Evolutionary conservation across 2,329 filamentous ascomycete genomes (phyloP), one percentile per base, ranked within the genome.

Genomic region (Talaromyces sp.): DNA sequence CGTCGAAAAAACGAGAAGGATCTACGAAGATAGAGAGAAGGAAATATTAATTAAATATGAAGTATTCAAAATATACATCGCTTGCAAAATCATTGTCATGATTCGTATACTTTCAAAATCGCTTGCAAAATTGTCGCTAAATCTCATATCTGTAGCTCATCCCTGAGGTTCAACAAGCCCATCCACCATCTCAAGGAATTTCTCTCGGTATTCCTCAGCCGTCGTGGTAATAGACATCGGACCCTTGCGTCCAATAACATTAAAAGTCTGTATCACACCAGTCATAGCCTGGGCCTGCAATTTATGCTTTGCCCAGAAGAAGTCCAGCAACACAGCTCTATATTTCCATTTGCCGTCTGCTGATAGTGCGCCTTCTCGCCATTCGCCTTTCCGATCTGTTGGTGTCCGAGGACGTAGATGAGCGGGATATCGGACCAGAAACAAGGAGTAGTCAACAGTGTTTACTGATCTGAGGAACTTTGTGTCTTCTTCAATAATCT

Each of bases 221-320:
- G 86, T 85, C 0, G 90, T 89, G 0, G 90, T 92, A 63, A 92
- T 90, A 67, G 86, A 89, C 90, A 92, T 93, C 0, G 86, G 89
- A 0, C 89, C 89, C 69, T 89, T 83, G 2, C 83, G 79, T 36
- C 85, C 86, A 31, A 91, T 78, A 13, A 83, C 70, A 70, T 91
- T 91, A 70, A 88, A 90, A 0, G 83, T 77, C 58, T 84, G 84
- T 66, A 92, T 85, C 40, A 91, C 75, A 0, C 84, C 83, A 0
- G 89, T 91, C 84, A 92, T 85, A 1, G 85, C 80, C 73, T 84
- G 85, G 0, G 90, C 86, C 63, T 86, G 88, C 0, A 88, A 70
- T 69, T 88, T 89, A 75, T 91, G 89, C 76, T 89, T 91, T 0
- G 89, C 86, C 90, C 90, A 92, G 79, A 92, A 91, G 77, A 93